Evolutionary conservation across 1,284 basidiomycete genomes (phyloP), one percentile per base, ranked within the genome.

Genomic region (Ceratobasidium sp.): DNA sequence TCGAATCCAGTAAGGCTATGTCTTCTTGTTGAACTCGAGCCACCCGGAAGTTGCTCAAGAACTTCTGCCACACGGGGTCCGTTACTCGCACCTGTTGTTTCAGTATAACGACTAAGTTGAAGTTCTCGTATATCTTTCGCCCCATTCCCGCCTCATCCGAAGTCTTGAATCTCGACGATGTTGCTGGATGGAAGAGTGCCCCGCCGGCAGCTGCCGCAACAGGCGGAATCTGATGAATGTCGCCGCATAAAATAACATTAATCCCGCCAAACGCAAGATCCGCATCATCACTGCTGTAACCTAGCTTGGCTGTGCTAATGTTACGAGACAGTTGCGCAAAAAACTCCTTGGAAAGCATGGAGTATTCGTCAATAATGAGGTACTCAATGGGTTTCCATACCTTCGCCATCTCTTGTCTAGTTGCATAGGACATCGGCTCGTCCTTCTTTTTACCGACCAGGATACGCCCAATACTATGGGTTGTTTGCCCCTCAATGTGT

Each of bases 211-310:
- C 49, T 5, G 33, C 61, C 3, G 79, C 81, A 4, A 85, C 84
- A 0, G 84, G 85, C 6, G 85, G 85, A 78, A 86, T 86, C 73
- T 86, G 85, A 77, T 86, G 85, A n/a, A 85, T 81, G 69, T 86
- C 85, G 0, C 85, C 85, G 75, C 42, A 45, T 45, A 45, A 45
- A 45, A 45, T 45, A 45, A 45, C 42, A 17, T 45, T 45, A 17
- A 45, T 60, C 0, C 84, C 84, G 0, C 84, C 84, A 76, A 86
- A 86, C 8, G 82, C 79, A 10, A 28, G 2, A n/a, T 79, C 77
- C 13, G 45, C 20, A 3, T 56, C 58, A 23, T 53, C 31, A 11
- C 17, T 10, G 26, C 39, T 49, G 6, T 49, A 11, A 20, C 45
- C 66, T 35, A 66, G 75, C 61, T 80, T 82, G 5, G 68, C 81